phyloP scores from a whole-genome alignment of 352 stramenopile genomes.

The Pythium grandisporangium region DNA sequence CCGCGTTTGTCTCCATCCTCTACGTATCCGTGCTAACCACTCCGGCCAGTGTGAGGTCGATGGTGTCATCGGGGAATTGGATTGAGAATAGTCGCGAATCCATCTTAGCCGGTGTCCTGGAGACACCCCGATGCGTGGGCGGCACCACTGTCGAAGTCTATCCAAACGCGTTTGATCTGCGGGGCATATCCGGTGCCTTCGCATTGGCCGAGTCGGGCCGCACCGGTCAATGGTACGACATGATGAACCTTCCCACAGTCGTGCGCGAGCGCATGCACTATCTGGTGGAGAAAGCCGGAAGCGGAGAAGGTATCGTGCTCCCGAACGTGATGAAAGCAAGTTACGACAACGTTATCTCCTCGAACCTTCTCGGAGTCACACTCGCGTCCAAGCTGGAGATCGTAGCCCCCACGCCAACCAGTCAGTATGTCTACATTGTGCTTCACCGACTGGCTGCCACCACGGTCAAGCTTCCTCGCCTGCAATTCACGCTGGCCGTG shows the following conservation, averaged over 20 bases:
- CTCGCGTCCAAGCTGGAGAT: conserved; percentile 23
- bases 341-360: conserved; percentile 21
- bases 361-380: conserved; percentile 19
- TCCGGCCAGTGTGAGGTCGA: too few species aligned
- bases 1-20: too few species aligned
- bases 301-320: conserved; percentile 15
- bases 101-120: conserved; percentile 15
- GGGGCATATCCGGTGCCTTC: conserved; percentile 3
- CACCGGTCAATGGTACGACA: conserved; percentile 19
- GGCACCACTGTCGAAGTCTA: background rate
- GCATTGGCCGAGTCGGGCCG: background rate
- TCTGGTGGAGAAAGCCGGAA: conserved; percentile 11
- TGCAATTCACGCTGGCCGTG: conserved; percentile 28
- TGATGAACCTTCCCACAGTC: conserved; percentile 15
- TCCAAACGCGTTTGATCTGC: conserved; percentile 1
- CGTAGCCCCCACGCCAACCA: conserved; percentile 6
- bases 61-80: too few species aligned
- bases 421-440: conserved; percentile 17
- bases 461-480: conserved; percentile 13
- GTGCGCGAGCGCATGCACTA: conserved; percentile 24
- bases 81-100: conserved; percentile 22
- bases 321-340: conserved; percentile 20
- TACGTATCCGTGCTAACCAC: too few species aligned
- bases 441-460: conserved; percentile 19
- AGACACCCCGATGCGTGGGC: conserved; percentile 2